A percentile compares a stretch with the other conserved stretches of the same genome.
Conservation (phyloP, 2,329 filamentous ascomycete species). For the Lasiodiplodia citricola region DNA sequence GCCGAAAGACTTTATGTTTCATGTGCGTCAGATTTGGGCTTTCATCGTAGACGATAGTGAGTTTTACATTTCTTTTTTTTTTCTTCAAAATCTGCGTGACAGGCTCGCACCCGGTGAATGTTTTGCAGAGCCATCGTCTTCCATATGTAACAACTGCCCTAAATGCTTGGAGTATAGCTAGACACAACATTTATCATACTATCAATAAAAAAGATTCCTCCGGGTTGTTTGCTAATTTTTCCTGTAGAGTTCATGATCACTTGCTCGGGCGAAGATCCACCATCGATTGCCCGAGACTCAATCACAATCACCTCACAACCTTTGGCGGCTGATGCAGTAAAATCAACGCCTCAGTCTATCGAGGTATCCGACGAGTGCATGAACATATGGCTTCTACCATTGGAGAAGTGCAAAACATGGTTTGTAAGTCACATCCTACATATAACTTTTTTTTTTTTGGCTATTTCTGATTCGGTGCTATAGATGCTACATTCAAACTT, state of each 20-base stretch:
- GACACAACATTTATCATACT: not conserved
- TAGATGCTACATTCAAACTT: not conserved
- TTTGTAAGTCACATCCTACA: not conserved
- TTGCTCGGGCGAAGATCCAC: not conserved
- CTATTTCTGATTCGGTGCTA: not conserved
- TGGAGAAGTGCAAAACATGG: slow-evolving; percentile 5
- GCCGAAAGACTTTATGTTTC: slow-evolving; percentile 1
- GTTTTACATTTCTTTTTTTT: not conserved
- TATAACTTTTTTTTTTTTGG: not conserved
- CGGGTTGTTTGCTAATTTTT: not conserved
- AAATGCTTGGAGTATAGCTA: not conserved
- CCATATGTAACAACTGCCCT: not conserved
- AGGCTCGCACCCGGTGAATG: too few species aligned
- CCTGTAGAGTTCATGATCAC: slow-evolving; percentile 7
- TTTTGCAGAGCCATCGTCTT: too few species aligned
- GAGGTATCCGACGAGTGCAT: slow-evolving; percentile 4
- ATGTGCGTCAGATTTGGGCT: slow-evolving; percentile 14
- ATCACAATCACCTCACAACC: slow-evolving; percentile 1
- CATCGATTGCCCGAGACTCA: not conserved
- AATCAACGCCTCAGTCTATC: not conserved
- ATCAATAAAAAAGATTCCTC: not conserved
- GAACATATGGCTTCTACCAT: slow-evolving; percentile 7
- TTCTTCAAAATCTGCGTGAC: too few species aligned
- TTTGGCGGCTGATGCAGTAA: not conserved
- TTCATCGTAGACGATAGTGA: slow-evolving; percentile 14